phyloP scores from a whole-genome alignment of 805 yeast species.

The Ogataea pignaliae region DNA sequence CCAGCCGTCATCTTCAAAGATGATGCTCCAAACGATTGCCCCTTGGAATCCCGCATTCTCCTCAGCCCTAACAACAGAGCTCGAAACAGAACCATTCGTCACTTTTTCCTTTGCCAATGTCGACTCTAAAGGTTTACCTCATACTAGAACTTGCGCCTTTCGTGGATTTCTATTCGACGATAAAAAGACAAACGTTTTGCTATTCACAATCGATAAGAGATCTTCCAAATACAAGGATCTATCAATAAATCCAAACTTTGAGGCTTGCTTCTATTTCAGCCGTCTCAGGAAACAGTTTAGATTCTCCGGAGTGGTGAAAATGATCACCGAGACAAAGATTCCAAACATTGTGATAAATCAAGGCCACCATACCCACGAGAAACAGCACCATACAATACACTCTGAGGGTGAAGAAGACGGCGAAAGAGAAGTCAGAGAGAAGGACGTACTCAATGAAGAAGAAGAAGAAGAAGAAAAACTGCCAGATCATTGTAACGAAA shows the following conservation, averaged over 20 bases:
- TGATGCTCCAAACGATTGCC: slow-evolving; percentile 39
- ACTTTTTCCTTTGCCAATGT: slow-evolving; percentile 69
- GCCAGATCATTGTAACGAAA: not conserved
- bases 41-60: slow-evolving; percentile 74
- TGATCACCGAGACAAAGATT: slow-evolving; percentile 29
- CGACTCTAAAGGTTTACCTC: slow-evolving; percentile 50
- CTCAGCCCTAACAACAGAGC: slow-evolving; percentile 47
- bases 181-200: slow-evolving; percentile 57
- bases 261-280: slow-evolving; percentile 73
- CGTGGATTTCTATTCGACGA: slow-evolving; percentile 76
- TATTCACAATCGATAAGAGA: slow-evolving; percentile 70
- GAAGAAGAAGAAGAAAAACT: not conserved
- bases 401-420: not conserved
- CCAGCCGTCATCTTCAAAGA: not conserved
- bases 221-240: slow-evolving; percentile 58
- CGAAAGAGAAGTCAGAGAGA: not conserved
- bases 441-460: not conserved
- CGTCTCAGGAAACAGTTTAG: slow-evolving; percentile 64
- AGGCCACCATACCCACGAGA: not conserved
- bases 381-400: not conserved
- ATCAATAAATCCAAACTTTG: slow-evolving; percentile 50
- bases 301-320: slow-evolving; percentile 60
- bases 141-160: slow-evolving; percentile 63
- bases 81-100: slow-evolving; percentile 43
- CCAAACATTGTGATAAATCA: slow-evolving; percentile 17